These are phyloP conservation scores for Paramecium sonneborni DNA, from an alignment of 73 alveolate genomes.

Conservation along the genomic window DNA sequence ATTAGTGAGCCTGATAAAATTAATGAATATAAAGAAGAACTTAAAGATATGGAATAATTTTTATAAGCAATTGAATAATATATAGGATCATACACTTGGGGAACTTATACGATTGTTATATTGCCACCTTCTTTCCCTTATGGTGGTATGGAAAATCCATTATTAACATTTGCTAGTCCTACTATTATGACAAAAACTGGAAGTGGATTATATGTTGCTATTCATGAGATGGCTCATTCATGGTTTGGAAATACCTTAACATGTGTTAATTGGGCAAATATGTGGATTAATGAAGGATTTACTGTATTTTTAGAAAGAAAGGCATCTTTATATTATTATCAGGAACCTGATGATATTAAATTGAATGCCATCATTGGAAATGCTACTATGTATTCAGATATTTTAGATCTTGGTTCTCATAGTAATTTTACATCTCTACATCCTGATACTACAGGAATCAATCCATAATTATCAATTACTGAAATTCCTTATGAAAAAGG, in stretches of 20 bases:
- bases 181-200: constrained; percentile 81
- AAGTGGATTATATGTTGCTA: constrained; percentile 78
- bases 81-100: constrained; percentile 80
- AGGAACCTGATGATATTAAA: neutral
- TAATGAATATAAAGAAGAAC: constrained; percentile 63
- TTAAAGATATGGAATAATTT: constrained; percentile 70
- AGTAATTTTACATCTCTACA: neutral
- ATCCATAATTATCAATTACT: neutral
- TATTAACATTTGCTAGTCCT: constrained; percentile 86
- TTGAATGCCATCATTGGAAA: neutral
- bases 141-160: constrained; percentile 96
- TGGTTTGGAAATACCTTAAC: constrained; percentile 89
- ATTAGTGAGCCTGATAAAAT: constrained; percentile 77
- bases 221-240: constrained; percentile 89
- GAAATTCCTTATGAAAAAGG: constrained; percentile 47
- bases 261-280: constrained; percentile 81
- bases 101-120: constrained; percentile 75
- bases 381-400: neutral
- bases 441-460: constrained; percentile 47
- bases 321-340: constrained; percentile 35
- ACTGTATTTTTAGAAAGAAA: constrained; percentile 80
- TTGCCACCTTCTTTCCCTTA: constrained; percentile 88
- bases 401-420: neutral
- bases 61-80: constrained; percentile 72
- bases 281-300: constrained; percentile 93